Conservation (phyloP, 2,329 filamentous ascomycete genomes). For the Trichoderma guizhouense region DNA sequence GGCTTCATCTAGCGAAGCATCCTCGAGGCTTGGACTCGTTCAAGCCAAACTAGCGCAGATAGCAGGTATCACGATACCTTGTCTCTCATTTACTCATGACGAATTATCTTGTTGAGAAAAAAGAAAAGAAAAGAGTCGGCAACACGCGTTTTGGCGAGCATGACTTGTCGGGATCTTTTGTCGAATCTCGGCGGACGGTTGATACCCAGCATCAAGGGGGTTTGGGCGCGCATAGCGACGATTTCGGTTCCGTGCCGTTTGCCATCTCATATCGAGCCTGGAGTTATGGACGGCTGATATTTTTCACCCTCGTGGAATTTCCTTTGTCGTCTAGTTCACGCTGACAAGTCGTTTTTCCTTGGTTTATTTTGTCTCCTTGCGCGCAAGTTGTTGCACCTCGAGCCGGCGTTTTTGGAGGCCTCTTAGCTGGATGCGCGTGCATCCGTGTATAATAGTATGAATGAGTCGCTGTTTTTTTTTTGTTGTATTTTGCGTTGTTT, state of each 20-base stretch:
- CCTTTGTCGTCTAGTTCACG: background rate
- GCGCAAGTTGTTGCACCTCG: conserved; percentile 11
- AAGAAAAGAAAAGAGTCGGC: background rate
- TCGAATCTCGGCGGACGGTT: conserved; percentile 5
- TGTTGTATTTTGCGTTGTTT: background rate
- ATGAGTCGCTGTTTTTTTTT: background rate
- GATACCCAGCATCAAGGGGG: conserved; percentile 11
- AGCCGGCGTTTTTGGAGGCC: conserved; percentile 19
- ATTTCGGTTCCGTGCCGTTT: conserved; percentile 10
- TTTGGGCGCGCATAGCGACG: conserved; percentile 10
- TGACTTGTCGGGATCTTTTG: conserved; percentile 7
- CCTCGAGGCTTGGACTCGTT: background rate
- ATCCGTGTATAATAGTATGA: conserved; percentile 19
- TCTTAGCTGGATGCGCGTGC: conserved; percentile 10
- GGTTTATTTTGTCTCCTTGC: background rate
- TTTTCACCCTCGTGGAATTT: conserved; percentile 9
- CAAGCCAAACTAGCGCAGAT: background rate
- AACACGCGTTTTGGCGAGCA: conserved; percentile 6
- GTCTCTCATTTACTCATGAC: conserved; percentile 8
- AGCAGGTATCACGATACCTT: conserved; percentile 3
- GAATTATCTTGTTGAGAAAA: conserved; percentile 3
- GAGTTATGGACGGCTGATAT: conserved; percentile 18
- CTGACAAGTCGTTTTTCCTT: conserved; percentile 6
- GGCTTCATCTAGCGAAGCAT: conserved; percentile 30
- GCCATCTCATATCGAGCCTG: conserved; percentile 19